Conservation (phyloP, 768 basidiomycete species). For the Kwoniella sp. region DNA sequence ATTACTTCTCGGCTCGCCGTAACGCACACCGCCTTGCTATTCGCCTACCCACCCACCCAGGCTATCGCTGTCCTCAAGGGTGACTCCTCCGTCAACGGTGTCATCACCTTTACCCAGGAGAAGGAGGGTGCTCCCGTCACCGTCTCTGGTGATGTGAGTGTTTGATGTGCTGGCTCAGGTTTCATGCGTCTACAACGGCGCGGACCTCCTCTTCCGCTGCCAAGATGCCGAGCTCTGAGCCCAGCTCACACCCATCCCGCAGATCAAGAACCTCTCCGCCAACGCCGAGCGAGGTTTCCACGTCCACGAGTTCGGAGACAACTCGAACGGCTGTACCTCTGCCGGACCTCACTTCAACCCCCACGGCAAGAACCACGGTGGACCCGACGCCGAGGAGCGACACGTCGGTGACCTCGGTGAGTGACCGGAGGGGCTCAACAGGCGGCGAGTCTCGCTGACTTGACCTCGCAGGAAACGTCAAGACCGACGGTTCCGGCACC, state of each 20-base stretch:
- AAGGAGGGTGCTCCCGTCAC: slow-evolving; percentile 56
- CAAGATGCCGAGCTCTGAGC: neutral
- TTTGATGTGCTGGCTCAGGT: no score
- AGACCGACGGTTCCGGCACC: slow-evolving; percentile 59
- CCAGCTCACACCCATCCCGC: neutral
- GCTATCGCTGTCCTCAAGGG: slow-evolving; percentile 63
- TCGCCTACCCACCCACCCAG: slow-evolving; percentile 49
- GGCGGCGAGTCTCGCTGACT: neutral
- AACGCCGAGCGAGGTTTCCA: slow-evolving; percentile 68
- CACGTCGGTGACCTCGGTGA: slow-evolving; percentile 61
- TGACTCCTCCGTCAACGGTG: slow-evolving; percentile 61
- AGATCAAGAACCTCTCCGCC: slow-evolving; percentile 60
- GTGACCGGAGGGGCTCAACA: no score
- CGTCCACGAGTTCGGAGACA: slow-evolving; percentile 66
- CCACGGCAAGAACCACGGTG: slow-evolving; percentile 62
- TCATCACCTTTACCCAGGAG: slow-evolving; percentile 63
- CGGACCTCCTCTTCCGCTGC: neutral
- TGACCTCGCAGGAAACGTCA: slow-evolving; percentile 61
- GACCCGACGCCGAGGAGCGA: slow-evolving; percentile 54
- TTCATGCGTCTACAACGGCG: no score
- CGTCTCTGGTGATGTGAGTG: slow-evolving; percentile 57
- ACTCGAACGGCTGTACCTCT: slow-evolving; percentile 56
- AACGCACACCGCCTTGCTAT: neutral
- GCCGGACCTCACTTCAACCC: slow-evolving; percentile 78
- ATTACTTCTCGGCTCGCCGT: no score